Base-by-base conservation (phyloP, 129 eudicot genomes). In the Saussurea involucrata region DNA sequence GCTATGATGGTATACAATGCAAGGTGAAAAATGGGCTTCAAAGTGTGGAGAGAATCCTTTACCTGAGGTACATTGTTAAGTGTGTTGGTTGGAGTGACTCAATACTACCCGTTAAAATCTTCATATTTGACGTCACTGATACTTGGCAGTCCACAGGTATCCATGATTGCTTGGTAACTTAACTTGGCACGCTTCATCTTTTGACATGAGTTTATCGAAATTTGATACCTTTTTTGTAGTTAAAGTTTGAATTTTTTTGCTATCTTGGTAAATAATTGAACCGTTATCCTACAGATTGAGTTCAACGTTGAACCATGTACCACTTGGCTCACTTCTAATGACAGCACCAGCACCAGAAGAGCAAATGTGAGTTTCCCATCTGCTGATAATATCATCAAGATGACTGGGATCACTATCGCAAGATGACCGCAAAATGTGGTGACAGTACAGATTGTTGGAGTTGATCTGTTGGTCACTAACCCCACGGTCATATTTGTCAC, bases 61-160 rank as follows among this genome's bases (percentile, higher is more conserved):
- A 85, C 77, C 55, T 93, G 87, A 87, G 80, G 87, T 93, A 93
- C 75, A 93, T 86, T 0, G 89, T 93, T 42, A 76, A 82, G 78
- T 93, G 93, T 87, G 76, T 89, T 12, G 88, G 87, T 29, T 90
- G 98, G 98, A 84, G 85, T 46, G 78, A 76, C 24, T 85, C 88
- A 33, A 63, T 93, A 12, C 40, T 81, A 63, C 97, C 98, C 46
- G 95, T 90, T 78, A 80, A 80, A 46, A 77, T 93, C 42, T 90
- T 80, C 75, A 88, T 90, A 63, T 83, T 93, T 64, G 97, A 93
- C 64, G 89, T 93, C 70, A 93, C 97, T n/a, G 97, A 90, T 66
- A 78, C 86, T 13, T 88, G 89, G 95, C 85, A 76, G 46, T 72
- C 25, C 18, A 86, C 78, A 8, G 85, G 82, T 40, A 69, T 61